A percentile compares a stretch with the other conserved stretches of the same genome.
These are phyloP conservation scores for Heliamphora pulchella DNA, from an alignment of 179 eudicot species.

Conservation along the genomic window DNA sequence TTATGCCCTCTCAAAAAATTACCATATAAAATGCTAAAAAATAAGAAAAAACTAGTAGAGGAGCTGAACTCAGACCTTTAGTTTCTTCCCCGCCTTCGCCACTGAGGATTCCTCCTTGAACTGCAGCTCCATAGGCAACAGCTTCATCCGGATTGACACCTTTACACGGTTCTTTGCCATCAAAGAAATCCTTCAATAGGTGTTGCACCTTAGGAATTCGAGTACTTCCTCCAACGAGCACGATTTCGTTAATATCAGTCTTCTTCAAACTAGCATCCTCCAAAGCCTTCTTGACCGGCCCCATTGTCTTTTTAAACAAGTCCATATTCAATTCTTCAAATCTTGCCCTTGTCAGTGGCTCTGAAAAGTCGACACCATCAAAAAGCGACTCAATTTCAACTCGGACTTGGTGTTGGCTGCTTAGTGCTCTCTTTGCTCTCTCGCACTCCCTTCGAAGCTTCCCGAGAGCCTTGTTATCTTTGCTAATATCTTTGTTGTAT, in stretches of 20 bases:
- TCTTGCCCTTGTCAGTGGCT: slow-evolving; percentile 32
- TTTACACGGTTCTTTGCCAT: slow-evolving; percentile 31
- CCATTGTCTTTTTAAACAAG: slow-evolving; percentile 35
- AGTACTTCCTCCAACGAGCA: slow-evolving; percentile 41
- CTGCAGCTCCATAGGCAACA: slow-evolving; percentile 43
- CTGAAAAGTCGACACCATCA: slow-evolving; percentile 34
- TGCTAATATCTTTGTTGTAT: slow-evolving; percentile 32
- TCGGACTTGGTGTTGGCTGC: slow-evolving; percentile 31
- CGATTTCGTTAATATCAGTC: slow-evolving; percentile 27
- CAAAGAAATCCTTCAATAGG: slow-evolving; percentile 31
- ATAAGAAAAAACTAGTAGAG: neutral
- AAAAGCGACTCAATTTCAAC: slow-evolving; percentile 38
- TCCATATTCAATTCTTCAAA: slow-evolving; percentile 36
- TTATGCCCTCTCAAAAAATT: neutral
- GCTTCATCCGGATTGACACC: slow-evolving; percentile 41
- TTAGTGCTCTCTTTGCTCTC: slow-evolving; percentile 32
- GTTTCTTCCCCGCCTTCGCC: slow-evolving; percentile 27
- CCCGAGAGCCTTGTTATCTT: slow-evolving; percentile 26
- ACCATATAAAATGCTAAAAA: neutral
- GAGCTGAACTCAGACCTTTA: slow-evolving; percentile 8
- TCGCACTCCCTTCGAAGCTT: slow-evolving; percentile 33
- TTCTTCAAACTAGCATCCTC: slow-evolving; percentile 31
- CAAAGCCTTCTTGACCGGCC: slow-evolving; percentile 28
- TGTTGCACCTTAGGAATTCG: slow-evolving; percentile 38
- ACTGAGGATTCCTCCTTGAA: slow-evolving; percentile 36